Percentiles rank a stretch among this genome's conserved stretches.
These are phyloP conservation scores for Podospora sp. DNA, from an alignment of 495 filamentous ascomycete genomes.

Conservation along the genomic window DNA sequence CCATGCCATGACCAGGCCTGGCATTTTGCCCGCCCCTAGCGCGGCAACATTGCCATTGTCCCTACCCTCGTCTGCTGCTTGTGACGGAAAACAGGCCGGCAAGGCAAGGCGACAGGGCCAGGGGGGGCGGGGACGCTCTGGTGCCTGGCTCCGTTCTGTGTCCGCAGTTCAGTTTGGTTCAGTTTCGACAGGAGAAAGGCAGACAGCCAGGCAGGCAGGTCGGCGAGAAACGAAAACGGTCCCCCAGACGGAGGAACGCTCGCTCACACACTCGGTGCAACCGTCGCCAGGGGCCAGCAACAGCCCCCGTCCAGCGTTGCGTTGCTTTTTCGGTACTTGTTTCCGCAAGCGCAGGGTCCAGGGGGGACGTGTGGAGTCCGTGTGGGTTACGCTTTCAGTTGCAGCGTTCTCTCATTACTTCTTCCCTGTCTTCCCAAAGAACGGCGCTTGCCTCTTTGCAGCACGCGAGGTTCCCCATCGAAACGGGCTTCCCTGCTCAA, in stretches of 20 bases:
- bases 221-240: no score
- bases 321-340: slow-evolving; percentile 35
- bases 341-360: slow-evolving; percentile 32
- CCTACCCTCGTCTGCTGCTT: neutral
- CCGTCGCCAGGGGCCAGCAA: neutral
- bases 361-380: slow-evolving; percentile 11
- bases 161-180: no score
- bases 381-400: neutral
- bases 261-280: neutral
- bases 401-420: no score
- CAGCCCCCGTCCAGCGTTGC: neutral
- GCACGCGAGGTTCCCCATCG: no score
- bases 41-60: neutral
- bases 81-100: neutral
- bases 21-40: neutral
- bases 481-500: neutral
- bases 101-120: neutral
- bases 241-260: no score
- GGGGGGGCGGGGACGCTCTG: neutral
- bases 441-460: no score
- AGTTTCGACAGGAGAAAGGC: no score
- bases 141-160: neutral
- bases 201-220: no score
- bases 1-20: neutral
- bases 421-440: neutral